Evolutionary conservation across 1,139 yeast species (phyloP).

Genomic region (Pichia sp.): DNA sequence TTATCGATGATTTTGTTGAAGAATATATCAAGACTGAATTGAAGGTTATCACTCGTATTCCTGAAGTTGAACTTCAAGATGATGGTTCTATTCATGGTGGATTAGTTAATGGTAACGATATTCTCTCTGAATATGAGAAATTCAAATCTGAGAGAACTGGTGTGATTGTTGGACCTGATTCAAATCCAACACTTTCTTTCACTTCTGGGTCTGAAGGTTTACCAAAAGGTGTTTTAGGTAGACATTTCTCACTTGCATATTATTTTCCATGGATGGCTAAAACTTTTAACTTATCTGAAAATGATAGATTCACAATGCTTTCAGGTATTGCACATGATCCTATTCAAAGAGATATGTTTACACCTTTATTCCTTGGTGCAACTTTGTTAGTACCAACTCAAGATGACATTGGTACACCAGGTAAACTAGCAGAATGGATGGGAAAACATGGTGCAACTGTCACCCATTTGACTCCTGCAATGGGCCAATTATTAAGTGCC

Average conservation of each 20-base stretch:
- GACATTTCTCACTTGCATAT: conserved; percentile 93
- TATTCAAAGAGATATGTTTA: conserved; percentile 97
- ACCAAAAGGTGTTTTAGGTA: conserved; percentile 97
- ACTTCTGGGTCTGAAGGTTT: conserved; percentile 99
- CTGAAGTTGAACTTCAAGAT: conserved; percentile 67
- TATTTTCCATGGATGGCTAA: conserved; percentile 98
- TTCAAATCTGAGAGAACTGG: conserved; percentile 60
- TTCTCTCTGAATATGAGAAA: conserved; percentile 40
- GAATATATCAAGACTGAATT: conserved; percentile 68
- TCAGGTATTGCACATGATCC: conserved; percentile 99
- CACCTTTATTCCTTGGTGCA: conserved; percentile 95
- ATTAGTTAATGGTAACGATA: conserved; percentile 41
- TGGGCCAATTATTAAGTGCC: conserved; percentile 96
- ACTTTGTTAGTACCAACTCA: conserved; percentile 86
- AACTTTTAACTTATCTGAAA: conserved; percentile 65
- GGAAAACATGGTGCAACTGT: conserved; percentile 84
- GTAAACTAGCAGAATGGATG: conserved; percentile 97
- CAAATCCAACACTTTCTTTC: conserved; percentile 91
- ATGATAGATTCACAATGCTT: conserved; percentile 91
- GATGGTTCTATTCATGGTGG: conserved; percentile 80
- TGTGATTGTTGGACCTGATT: conserved; percentile 95
- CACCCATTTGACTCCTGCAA: conserved; percentile 96
- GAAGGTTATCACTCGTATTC: conserved; percentile 63
- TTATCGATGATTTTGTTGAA: conserved; percentile 65
- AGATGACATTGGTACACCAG: conserved; percentile 98